Evolutionary conservation across 805 yeast species (phyloP), one percentile per base, ranked within the genome.

Genomic region (Cyberlindnera mrakii): DNA sequence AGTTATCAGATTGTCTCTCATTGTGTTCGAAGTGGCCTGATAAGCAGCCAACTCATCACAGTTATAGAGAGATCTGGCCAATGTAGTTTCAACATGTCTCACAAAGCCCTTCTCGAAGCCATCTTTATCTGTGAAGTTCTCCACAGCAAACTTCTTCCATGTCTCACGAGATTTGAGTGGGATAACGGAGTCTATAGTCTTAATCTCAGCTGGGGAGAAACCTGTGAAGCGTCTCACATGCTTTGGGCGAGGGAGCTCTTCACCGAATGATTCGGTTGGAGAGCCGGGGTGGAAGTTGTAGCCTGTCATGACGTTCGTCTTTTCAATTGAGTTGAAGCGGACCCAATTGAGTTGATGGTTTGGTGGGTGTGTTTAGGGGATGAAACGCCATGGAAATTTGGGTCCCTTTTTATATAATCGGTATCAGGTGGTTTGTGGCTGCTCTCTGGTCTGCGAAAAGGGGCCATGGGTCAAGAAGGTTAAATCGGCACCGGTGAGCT

Each of bases 21-120:
- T 73, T 19, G 93, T 72, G 57, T 72, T 72, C 5, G 96, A 82
- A 33, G 95, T 78, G 0, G 96, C 95, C 60, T 85, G 95, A 61
- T 90, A 89, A 19, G 96, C 96, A 33, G 96, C 96, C 59, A 89
- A 70, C 46, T 82, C 82, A 63, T 90, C 97, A 67, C 96, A 87
- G 58, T 90, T 90, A 74, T 85, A 87, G 70, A 89, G 69, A 30
- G 91, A 86, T 55, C 97, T 75, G n/a, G 95, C 97, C 60, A 89
- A 70, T 1, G 90, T 78, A 34, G 95, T 85, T 64, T 89, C 97
- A 33, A 90, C 96, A 63, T 90, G 95, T 51, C 79, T 76, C 40
- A 89, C 83, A 60, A 89, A 85, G 45, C 73, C 72, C 33, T 68
- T 57, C 60, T 88, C 84, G 54, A 89, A 84, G 25, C 71, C 78